Base-by-base conservation (phyloP, 352 stramenopile species). In the Thalassiosira livingstoniorum region DNA sequence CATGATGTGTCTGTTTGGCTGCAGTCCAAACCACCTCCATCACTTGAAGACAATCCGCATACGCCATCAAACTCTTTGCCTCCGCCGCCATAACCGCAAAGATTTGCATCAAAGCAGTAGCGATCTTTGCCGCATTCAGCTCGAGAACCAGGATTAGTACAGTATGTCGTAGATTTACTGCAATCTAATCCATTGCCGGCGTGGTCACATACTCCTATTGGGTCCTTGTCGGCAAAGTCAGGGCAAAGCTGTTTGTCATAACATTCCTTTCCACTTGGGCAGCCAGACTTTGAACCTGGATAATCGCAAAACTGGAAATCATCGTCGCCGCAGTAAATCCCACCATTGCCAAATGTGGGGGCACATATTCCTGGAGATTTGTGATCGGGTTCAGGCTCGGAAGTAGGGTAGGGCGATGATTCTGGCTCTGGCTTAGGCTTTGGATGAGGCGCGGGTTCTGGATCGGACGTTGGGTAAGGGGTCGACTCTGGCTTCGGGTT, bases 201-300 rank as follows among this genome's bases (percentile, higher is more conserved):
- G 5, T 23, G 5, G 5, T 4, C 11, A 23, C 47, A 58, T 4
- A 58, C 47, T 29, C 47, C 47, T 4, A 58, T 23, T 11, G 27
- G 11, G 10, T n/a, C 47, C 11, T 23, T 11, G 21, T 58, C 47
- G 21, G 21, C 27, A n/a, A 58, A 58, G 21, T 7, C 45, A 39
- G 62, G 31, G 42, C 71, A 79, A 1, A 79, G 43, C 1, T 60
- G 43, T 29, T 67, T 67, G 11, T 64, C 43, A 45, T 79, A 58
- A 39, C 71, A 79, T 15, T n/a, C 47, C 18, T 61, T 23, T 21
- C 60, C 71, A 31, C 1, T 21, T 25, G 32, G n/a, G 32, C 71
- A 79, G 45, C 60, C 71, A 21, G 35, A 58, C 13, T 68, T 27
- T 2, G 10, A 55, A 31, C 73, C 73, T 29, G 54, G 51, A 13